Conservation (phyloP, 257 asterid species). For the Solanum peruvianum region DNA sequence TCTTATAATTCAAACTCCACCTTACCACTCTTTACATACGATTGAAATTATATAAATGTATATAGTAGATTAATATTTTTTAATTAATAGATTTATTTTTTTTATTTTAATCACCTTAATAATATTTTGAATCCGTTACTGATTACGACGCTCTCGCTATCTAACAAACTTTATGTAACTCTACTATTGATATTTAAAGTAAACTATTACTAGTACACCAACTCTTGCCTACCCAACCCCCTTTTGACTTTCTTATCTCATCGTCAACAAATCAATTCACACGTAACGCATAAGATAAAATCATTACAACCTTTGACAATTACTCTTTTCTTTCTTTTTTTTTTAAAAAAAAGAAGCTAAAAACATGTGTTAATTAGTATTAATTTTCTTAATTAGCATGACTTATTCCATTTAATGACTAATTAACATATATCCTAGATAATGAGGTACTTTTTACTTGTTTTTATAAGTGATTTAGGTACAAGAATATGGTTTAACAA, state of each 20-base stretch:
- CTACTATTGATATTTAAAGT: neutral
- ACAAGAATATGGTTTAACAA: neutral
- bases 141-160: neutral
- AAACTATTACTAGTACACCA: neutral
- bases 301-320: neutral
- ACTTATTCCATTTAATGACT: neutral
- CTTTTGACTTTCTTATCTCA: neutral
- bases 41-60: neutral
- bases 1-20: neutral
- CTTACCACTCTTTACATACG: neutral
- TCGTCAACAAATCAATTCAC: neutral
- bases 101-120: neutral
- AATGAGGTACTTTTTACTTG: neutral
- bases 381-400: neutral
- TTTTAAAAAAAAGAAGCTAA: neutral
- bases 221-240: neutral
- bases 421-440: neutral
- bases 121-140: fast-evolving
- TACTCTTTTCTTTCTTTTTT: neutral
- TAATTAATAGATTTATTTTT: fast-evolving
- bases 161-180: neutral
- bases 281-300: conserved; percentile 2
- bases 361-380: neutral
- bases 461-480: neutral
- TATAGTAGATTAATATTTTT: neutral